Percentiles rank a stretch among this genome's conserved stretches.
These are phyloP conservation scores for Calycina marina DNA, from an alignment of 2,329 filamentous ascomycete genomes.

Conservation along the genomic window DNA sequence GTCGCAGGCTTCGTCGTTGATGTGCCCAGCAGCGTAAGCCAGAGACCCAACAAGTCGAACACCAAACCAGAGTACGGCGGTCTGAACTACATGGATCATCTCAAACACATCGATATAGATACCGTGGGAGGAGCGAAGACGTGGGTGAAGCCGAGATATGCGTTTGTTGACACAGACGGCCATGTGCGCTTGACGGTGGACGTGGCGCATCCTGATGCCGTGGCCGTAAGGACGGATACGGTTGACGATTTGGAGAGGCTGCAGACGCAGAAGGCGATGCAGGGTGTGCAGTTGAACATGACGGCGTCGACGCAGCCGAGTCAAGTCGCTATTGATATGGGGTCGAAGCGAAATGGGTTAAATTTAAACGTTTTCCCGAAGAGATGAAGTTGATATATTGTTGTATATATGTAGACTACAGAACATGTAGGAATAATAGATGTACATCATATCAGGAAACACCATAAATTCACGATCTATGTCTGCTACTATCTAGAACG, in stretches of 20 bases:
- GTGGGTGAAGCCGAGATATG: conserved; percentile 16
- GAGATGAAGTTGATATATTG: not conserved
- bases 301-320: not conserved
- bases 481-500: no score
- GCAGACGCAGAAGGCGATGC: conserved; percentile 10
- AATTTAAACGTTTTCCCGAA: not conserved
- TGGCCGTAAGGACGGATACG: no score
- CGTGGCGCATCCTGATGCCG: conserved; percentile 13
- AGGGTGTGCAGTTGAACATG: not conserved
- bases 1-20: conserved; percentile 21
- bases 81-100: conserved; percentile 15
- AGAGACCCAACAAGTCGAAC: conserved; percentile 4
- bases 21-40: conserved; percentile 7
- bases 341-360: not conserved
- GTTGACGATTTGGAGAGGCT: conserved; percentile 15
- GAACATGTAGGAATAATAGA: no score
- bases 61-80: conserved; percentile 7
- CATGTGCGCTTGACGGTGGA: conserved; percentile 14
- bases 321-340: not conserved
- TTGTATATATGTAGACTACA: conserved; percentile 1
- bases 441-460: no score
- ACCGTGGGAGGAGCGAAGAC: conserved; percentile 20
- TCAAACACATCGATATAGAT: conserved; percentile 15
- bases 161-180: conserved; percentile 19
- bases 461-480: no score